phyloP scores from a whole-genome alignment of 768 basidiomycete genomes.

The Mycena epipterygia region DNA sequence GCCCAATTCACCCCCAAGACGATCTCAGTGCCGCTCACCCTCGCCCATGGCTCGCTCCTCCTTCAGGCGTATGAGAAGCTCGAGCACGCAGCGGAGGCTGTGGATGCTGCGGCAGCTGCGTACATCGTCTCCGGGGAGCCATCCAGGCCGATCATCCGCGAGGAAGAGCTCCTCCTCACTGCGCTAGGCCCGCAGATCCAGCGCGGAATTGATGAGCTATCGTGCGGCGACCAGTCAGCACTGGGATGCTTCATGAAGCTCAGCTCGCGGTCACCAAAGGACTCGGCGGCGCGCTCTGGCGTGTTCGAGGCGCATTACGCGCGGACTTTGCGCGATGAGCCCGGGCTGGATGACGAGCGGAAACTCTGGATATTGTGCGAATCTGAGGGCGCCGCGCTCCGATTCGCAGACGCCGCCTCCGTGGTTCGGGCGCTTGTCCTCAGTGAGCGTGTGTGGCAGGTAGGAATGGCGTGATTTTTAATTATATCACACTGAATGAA shows the following conservation, averaged over 20 bases:
- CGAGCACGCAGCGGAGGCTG: constrained; percentile 5
- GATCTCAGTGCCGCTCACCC: constrained; percentile 24
- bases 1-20: constrained; percentile 23
- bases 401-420: constrained; percentile 25
- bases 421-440: constrained; percentile 32
- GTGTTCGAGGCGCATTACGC: constrained; percentile 32
- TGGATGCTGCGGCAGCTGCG: constrained; percentile 7
- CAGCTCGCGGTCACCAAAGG: constrained; percentile 38
- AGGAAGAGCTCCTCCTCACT: constrained; percentile 14
- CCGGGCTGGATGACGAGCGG: constrained; percentile 15
- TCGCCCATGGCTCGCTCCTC: constrained; percentile 19
- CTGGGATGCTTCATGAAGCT: constrained; percentile 38
- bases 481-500: neutral
- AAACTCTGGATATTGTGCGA: constrained; percentile 30
- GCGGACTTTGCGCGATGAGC: neutral
- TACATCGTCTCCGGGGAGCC: neutral
- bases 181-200: constrained; percentile 19
- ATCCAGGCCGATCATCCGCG: neutral
- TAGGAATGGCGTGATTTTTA: neutral
- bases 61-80: constrained; percentile 28
- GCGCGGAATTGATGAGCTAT: constrained; percentile 20
- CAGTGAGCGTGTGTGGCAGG: constrained; percentile 39
- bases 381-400: constrained; percentile 29
- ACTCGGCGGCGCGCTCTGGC: constrained; percentile 36
- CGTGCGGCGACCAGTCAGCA: neutral